phyloP scores from a whole-genome alignment of 306 rosid species.

The Sphenostylis stenocarpa region DNA sequence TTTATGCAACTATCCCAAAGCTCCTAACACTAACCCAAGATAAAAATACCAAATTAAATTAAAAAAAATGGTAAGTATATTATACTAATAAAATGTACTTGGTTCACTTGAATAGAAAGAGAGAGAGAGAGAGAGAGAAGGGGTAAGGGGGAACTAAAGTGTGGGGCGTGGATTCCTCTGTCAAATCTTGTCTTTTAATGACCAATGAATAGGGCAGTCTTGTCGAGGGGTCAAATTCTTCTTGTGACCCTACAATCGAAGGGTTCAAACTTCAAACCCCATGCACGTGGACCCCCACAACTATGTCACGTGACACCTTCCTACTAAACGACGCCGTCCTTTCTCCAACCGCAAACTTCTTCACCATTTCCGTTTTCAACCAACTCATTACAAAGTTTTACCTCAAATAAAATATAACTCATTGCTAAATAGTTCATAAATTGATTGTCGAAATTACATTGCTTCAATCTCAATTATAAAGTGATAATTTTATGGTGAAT shows the following conservation, averaged over 20 bases:
- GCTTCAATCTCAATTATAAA: too few species aligned
- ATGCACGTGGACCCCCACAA: slow-evolving; percentile 34
- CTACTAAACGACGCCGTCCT: slow-evolving; percentile 38
- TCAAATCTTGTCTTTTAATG: slow-evolving; percentile 49
- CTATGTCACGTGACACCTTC: slow-evolving; percentile 35
- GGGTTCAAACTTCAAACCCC: slow-evolving; percentile 38
- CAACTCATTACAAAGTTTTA: too few species aligned
- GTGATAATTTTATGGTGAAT: too few species aligned
- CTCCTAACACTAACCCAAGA: background rate
- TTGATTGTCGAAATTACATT: too few species aligned
- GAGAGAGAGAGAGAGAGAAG: background rate
- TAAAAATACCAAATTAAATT: background rate
- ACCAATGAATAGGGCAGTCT: slow-evolving; percentile 40
- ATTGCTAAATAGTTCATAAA: too few species aligned
- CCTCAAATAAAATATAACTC: too few species aligned
- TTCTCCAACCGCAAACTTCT: background rate
- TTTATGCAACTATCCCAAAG: background rate
- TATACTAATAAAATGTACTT: background rate
- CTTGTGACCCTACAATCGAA: slow-evolving; percentile 39
- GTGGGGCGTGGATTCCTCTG: slow-evolving; percentile 55
- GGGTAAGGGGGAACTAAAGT: background rate
- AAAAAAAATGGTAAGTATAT: background rate
- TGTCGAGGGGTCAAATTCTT: slow-evolving; percentile 48
- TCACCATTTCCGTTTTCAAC: too few species aligned
- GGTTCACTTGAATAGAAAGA: background rate